Conservation (phyloP, 1,284 basidiomycete genomes). For the Cystobasidium pallidum region DNA sequence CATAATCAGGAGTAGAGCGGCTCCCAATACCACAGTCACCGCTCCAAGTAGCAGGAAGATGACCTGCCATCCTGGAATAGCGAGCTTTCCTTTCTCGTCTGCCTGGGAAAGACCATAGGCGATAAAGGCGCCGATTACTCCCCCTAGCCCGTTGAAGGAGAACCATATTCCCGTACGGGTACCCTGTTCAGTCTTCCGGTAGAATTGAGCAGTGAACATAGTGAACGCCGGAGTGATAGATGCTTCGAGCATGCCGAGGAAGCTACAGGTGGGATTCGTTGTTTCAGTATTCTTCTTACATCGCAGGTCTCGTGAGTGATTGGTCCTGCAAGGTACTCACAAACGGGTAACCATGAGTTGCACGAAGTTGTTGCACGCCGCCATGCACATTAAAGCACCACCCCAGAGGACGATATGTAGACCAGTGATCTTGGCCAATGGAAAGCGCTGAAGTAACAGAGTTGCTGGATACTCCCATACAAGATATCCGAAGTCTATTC, state of each 20-base stretch:
- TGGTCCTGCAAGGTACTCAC: no score
- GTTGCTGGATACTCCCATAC: neutral
- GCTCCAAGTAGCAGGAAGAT: neutral
- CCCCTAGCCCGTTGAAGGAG: neutral
- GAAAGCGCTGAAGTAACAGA: neutral
- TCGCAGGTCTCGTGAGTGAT: no score
- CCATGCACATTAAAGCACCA: neutral
- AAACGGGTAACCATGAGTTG: neutral
- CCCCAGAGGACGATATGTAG: neutral
- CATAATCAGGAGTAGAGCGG: neutral
- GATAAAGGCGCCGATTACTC: neutral
- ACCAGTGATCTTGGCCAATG: neutral
- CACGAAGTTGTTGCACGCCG: neutral
- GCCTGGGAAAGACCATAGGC: neutral
- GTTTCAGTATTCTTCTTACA: no score
- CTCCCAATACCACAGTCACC: neutral
- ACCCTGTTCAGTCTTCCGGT: neutral
- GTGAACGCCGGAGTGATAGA: neutral
- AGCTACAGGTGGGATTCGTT: neutral
- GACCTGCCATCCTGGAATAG: neutral
- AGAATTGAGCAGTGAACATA: neutral
- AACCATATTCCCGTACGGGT: neutral
- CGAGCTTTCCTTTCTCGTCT: neutral
- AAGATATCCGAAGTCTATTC: neutral
- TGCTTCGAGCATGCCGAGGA: neutral